These are phyloP conservation scores for Calonectria ilicicola DNA, from an alignment of 2,329 filamentous ascomycete species.

Conservation along the genomic window DNA sequence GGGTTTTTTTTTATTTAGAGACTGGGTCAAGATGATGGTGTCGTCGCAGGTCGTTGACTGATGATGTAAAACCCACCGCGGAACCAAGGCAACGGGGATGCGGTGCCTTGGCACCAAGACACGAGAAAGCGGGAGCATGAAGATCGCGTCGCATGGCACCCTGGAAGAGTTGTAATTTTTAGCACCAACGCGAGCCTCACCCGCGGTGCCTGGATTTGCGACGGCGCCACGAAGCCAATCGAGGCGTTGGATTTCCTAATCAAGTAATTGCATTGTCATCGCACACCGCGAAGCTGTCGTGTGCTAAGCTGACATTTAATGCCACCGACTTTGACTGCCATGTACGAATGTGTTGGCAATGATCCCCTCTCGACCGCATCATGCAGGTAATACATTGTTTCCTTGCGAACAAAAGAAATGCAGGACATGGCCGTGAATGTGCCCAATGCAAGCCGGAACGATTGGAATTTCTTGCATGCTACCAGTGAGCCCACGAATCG, in stretches of 20 bases:
- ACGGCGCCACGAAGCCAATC: not conserved
- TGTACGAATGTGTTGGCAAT: not conserved
- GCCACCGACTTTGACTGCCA: not conserved
- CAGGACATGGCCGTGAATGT: not conserved
- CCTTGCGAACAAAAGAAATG: not conserved
- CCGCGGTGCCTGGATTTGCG: not conserved
- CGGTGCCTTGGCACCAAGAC: not conserved
- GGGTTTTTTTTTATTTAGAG: not conserved
- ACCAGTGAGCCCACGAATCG: not conserved
- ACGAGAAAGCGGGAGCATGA: not conserved
- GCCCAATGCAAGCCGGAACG: not conserved
- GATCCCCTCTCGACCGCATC: not conserved
- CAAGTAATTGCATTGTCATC: not conserved
- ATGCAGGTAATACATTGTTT: not conserved
- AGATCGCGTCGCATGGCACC: not conserved
- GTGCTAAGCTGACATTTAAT: not conserved
- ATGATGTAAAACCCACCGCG: not conserved
- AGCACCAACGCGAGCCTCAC: not conserved
- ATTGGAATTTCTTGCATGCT: not conserved
- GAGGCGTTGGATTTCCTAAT: too few relatives aligned
- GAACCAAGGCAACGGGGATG: not conserved
- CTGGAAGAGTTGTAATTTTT: not conserved
- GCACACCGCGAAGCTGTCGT: not conserved
- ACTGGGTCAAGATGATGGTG: not conserved
- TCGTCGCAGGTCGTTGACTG: not conserved